These are phyloP conservation scores for Kandelia obovata DNA, from an alignment of 345 rosid genomes.

Conservation along the genomic window DNA sequence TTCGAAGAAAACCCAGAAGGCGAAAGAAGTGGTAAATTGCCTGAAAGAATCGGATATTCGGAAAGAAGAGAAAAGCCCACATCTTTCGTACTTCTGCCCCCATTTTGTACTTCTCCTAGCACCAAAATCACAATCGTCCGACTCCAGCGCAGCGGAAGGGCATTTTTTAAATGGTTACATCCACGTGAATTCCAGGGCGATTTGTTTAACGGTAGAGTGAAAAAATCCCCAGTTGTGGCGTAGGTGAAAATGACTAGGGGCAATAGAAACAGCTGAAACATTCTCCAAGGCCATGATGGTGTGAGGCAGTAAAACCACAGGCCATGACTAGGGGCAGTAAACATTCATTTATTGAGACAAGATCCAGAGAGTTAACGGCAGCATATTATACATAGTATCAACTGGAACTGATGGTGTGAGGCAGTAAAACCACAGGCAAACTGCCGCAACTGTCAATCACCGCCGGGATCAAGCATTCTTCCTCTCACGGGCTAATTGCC, in stretches of 20 bases:
- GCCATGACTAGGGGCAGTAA: neutral
- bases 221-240: neutral
- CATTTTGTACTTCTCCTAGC: too few relatives aligned
- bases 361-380: neutral
- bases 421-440: neutral
- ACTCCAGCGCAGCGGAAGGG: too few relatives aligned
- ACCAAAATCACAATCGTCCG: too few relatives aligned
- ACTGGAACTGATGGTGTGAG: neutral
- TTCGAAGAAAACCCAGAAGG: conserved; percentile 48
- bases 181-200: too few relatives aligned
- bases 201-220: too few relatives aligned
- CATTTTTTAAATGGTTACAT: too few relatives aligned
- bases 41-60: neutral
- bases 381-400: neutral
- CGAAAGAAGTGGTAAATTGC: conserved; percentile 2
- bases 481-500: conserved; percentile 50
- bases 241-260: neutral
- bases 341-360: conserved; percentile 1
- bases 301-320: too few relatives aligned
- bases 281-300: neutral
- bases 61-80: neutral
- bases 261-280: neutral
- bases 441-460: conserved; percentile 7
- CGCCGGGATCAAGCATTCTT: conserved; percentile 16
- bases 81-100: too few relatives aligned